Evolutionary conservation across 176 grass and related monocot genomes (phyloP), one percentile per base, ranked within the genome.

Genomic region (Musa troglodytarum): DNA sequence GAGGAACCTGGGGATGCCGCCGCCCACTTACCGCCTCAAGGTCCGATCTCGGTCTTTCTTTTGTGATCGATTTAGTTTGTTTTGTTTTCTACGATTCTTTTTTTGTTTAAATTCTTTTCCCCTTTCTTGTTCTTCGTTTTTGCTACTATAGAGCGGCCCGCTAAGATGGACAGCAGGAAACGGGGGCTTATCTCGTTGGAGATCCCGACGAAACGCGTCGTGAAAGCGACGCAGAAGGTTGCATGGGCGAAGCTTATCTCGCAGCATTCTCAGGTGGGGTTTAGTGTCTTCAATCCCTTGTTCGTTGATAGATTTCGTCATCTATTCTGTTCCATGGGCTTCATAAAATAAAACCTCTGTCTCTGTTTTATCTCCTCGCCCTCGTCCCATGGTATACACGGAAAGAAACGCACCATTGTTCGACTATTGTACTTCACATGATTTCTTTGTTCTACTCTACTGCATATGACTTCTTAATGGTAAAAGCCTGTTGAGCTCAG

Each of bases 191-290:
- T 15, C 19, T 26, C 77, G 8, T 19, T 63, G 65, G 68, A 72
- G 4, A 23, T 43, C 5, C 20, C 81, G 65, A 80, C 23, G 25
- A 78, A 78, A 19, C 76, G 75, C 59, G 72, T 53, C 34, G 74
- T 75, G 49, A 86, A 85, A 64, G 71, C 73, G 63, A 81, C 85
- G 54, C 82, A 77, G 9, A 76, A 66, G 29, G 76, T 14, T 49
- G 88, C 88, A 77, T 99, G 96, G 96, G 96, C 88, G 1, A 99
- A 92, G 76, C 81, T 99, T 29, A 85, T 99, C 10, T 99, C 96
- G n/a, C 88, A 99, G 76, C 82, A 79, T 58, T 87, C 96, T 43
- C 84, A 94, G 96, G 96, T 89, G 26, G 9, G 57, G 6, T 54
- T 52, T 75, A 7, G 34, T 68, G 12, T 69, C 51, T 52, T 21